Evolutionary conservation across 2,329 filamentous ascomycete genomes (phyloP), one percentile per base, ranked within the genome.

Genomic region (Colletotrichum sp.): DNA sequence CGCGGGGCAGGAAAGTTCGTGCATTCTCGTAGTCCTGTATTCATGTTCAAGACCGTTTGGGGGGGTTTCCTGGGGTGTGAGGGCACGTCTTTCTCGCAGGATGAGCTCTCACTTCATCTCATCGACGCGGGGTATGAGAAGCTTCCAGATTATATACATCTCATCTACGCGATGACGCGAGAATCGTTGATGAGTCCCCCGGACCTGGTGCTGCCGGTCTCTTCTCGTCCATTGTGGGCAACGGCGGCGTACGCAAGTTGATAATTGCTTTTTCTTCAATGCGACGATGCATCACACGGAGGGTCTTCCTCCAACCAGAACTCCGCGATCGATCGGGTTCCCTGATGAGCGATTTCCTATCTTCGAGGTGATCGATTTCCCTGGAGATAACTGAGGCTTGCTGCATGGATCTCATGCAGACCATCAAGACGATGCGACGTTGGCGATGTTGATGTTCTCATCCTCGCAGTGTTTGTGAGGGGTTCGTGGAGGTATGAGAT

Each of bases 151-250:
- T 48, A n/a, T 48, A 22, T 48, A 22, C 18, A n/a, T 0, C 18
- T n/a, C 39, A 12, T 48, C 39, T n/a, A n/a, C 0, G 39, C 18
- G 18, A 48, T 48, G 18, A 48, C 18, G 39, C 39, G 39, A 48
- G 39, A 48, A 48, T n/a, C 39, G 1, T 48, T n/a, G 18, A 4
- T 0, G 18, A 48, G 0, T 48, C 0, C 18, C 39, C 6, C 39
- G 18, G 18, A 0, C 18, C 18, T 48, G 39, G 5, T 12, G 39
- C 18, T n/a, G 39, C 39, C 39, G 39, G 39, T 48, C 39, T 48
- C 18, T 48, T 48, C 39, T 48, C 39, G 18, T 48, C 9, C 18
- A 48, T 48, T 48, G 39, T 48, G 18, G 18, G 39, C 39, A 48
- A 48, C 39, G 39, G 39, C 39, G 39, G 39, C 39, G 39, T 48